Evolutionary conservation across 805 yeast genomes (phyloP), one percentile per base, ranked within the genome.

Genomic region (Sugiyamaella qingdaonensis): DNA sequence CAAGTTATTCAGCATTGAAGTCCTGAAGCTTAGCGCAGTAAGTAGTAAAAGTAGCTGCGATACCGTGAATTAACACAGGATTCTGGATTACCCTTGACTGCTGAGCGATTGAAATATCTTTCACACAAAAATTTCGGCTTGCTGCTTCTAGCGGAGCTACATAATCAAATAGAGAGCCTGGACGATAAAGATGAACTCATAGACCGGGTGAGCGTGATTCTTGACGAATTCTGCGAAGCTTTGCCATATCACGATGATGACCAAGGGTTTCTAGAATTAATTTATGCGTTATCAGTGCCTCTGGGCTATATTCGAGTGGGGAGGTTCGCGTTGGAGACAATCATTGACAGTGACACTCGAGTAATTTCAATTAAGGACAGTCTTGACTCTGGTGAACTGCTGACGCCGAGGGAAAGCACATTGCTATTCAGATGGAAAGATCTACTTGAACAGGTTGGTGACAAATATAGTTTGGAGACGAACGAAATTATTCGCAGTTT

Each of bases 41-140:
- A 49, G 61, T 48, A 31, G 4, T 18, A 24, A 29, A 21, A n/a
- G 11, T 34, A 32, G 32, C 21, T 16, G 19, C 4, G 10, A 5
- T 14, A 14, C 2, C 11, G 16, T 9, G 24, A 29, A 19, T 45
- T 32, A 43, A 37, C 21, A 11, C 32, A 61, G 58, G 63, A 57
- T 48, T 49, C 65, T 2, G 72, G 74, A 16, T 62, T 78, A 4
- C 81, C 92, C 0, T 92, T 95, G 1, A 81, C 86, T 1, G 78
- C 91, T 21, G 82, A 85, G 58, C 78, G 83, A 10, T 73, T 94
- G 33, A 77, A 95, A 49, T 90, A 87, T 63, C 72, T 94, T 59
- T 85, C 86, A 1, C 82, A 82, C 64, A 78, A 97, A 58, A 94
- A 92, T 64, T 72, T 95, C 53, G 97, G 96, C 0, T 76, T 88